These are phyloP conservation scores for Gossypium anomalum DNA, from an alignment of 345 rosid species.

Conservation along the genomic window DNA sequence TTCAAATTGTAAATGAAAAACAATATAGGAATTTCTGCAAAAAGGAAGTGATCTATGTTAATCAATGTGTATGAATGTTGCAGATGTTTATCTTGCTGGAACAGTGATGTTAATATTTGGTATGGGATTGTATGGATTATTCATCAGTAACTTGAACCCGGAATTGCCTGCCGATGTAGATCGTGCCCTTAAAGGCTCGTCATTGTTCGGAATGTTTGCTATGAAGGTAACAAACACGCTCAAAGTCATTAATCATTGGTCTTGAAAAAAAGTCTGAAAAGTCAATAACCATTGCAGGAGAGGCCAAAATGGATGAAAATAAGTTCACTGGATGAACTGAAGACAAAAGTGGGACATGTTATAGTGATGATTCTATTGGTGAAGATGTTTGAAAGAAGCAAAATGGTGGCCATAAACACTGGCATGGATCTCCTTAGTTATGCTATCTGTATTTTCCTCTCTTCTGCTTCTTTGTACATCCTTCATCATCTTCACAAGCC, in stretches of 20 bases:
- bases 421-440: constrained; percentile 82
- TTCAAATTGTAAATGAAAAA: too few species aligned
- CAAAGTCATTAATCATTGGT: too few species aligned
- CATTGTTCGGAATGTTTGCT: constrained; percentile 94
- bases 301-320: constrained; percentile 97
- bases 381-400: constrained; percentile 98
- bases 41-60: too few species aligned
- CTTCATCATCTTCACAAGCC: constrained; percentile 75
- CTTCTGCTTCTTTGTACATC: constrained; percentile 85
- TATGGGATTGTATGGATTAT: constrained; percentile 89
- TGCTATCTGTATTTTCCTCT: constrained; percentile 77
- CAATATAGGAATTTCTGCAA: too few species aligned
- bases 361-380: constrained; percentile 92
- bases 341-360: constrained; percentile 91
- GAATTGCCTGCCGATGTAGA: constrained; percentile 41
- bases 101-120: constrained; percentile 94
- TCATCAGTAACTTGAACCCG: constrained; percentile 60
- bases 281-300: constrained; percentile 29
- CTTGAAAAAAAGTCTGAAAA: too few species aligned
- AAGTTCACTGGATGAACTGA: constrained; percentile 77
- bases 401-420: constrained; percentile 77
- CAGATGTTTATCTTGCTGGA: constrained; percentile 94
- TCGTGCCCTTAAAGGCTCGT: constrained; percentile 80
- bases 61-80: constrained; percentile 12
- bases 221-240: constrained; percentile 43